Evolutionary conservation across 164 flowering plant genomes (phyloP).

Genomic region (Protea cynaroides): DNA sequence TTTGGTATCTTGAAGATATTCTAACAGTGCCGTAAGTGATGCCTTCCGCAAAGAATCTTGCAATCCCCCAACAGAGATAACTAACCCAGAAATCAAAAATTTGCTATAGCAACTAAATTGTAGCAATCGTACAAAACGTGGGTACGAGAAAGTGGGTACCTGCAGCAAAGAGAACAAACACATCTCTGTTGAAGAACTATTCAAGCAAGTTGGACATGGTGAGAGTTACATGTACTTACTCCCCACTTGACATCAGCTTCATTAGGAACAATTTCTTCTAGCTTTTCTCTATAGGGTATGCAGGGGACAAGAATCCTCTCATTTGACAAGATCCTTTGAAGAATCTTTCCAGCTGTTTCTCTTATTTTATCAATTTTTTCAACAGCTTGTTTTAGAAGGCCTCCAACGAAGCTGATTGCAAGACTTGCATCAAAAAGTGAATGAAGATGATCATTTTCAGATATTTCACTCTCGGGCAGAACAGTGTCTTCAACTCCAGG

Average conservation of each 20-base stretch:
- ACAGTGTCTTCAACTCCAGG: conserved; percentile 15
- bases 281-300: conserved; percentile 59
- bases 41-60: conserved; percentile 89
- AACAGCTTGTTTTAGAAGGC: conserved; percentile 80
- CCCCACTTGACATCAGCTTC: conserved; percentile 58
- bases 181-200: conserved; percentile 1
- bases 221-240: conserved; percentile 34
- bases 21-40: conserved; percentile 63
- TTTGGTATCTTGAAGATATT: conserved; percentile 52
- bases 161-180: conserved; percentile 28
- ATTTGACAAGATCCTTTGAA: conserved; percentile 67
- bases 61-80: conserved; percentile 80
- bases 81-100: conserved; percentile 75
- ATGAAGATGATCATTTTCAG: conserved; percentile 9
- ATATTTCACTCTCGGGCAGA: conserved; percentile 7
- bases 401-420: conserved; percentile 61
- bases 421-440: conserved; percentile 54
- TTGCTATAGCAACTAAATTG: conserved; percentile 68
- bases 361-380: conserved; percentile 95
- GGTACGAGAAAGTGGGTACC: conserved; percentile 79
- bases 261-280: conserved; percentile 57
- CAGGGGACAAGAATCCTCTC: conserved; percentile 41
- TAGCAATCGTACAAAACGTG: conserved; percentile 75
- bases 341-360: conserved; percentile 70
- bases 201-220: conserved; percentile 2